Evolutionary conservation across 495 filamentous ascomycete genomes (phyloP).

Genomic region (Neurospora pannonica): DNA sequence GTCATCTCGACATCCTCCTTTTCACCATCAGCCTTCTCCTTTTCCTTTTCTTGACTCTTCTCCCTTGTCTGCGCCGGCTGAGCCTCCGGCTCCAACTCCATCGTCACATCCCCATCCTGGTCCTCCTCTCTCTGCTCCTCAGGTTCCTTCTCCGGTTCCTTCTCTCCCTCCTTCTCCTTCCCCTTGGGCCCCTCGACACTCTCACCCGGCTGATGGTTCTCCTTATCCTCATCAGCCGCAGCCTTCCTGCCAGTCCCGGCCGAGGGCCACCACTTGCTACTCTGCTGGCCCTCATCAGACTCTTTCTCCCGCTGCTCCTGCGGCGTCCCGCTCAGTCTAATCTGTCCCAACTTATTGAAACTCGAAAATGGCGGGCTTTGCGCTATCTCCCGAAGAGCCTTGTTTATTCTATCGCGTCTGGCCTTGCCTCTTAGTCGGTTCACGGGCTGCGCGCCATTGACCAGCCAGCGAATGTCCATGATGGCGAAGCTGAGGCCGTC

Average conservation of each 20-base stretch:
- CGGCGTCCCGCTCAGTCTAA: not conserved
- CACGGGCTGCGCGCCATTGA: conserved; percentile 63
- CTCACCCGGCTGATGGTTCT: not conserved
- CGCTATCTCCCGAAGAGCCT: conserved; percentile 34
- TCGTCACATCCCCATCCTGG: not conserved
- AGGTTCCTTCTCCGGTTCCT: conserved; percentile 29
- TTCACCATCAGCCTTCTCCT: not conserved
- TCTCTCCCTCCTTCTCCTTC: conserved; percentile 33
- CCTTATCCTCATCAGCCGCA: not conserved
- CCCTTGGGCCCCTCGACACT: conserved; percentile 18
- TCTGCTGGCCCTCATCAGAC: not conserved
- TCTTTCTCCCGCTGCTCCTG: conserved; percentile 6
- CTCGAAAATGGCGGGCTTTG: conserved; percentile 2
- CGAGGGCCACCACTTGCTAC: not conserved
- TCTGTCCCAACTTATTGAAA: not conserved
- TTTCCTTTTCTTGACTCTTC: not conserved
- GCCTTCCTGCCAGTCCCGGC: not conserved
- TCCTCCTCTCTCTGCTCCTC: not conserved
- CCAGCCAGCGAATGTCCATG: conserved; percentile 62
- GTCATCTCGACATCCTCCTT: not conserved
- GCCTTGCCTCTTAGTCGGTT: conserved; percentile 37
- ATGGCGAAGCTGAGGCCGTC: conserved; percentile 89
- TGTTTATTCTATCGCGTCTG: conserved; percentile 38
- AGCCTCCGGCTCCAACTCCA: not conserved
- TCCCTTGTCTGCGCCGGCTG: not conserved